These are phyloP conservation scores for Penicillium canescens DNA, from an alignment of 495 filamentous ascomycete genomes.

Conservation along the genomic window DNA sequence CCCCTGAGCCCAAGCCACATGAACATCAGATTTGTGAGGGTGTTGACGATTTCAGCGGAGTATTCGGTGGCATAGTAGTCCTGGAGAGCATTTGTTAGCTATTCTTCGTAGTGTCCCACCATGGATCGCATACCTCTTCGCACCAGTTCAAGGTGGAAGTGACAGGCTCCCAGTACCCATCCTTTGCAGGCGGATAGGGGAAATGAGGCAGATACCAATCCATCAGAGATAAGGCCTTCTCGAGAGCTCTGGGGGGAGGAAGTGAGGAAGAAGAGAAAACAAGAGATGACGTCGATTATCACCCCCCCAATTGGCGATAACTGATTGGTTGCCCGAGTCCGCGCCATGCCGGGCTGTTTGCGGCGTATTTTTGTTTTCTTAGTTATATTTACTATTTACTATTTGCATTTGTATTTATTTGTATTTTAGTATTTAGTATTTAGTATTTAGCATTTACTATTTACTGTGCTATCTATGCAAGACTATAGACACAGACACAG, in stretches of 20 bases:
- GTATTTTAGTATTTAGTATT: not conserved
- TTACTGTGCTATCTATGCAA: too few relatives aligned
- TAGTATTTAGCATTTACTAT: not conserved
- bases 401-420: not conserved
- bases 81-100: constrained; percentile 24
- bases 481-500: too few relatives aligned
- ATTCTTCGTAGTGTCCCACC: not conserved
- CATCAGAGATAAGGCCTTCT: constrained; percentile 22
- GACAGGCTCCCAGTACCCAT: constrained; percentile 81
- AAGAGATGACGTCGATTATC: constrained; percentile 28
- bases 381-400: not conserved
- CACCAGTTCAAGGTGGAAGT: constrained; percentile 93
- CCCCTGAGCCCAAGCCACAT: constrained; percentile 72
- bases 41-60: constrained; percentile 67
- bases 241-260: not conserved
- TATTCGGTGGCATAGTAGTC: constrained; percentile 64
- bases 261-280: constrained; percentile 4
- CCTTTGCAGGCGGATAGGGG: constrained; percentile 64
- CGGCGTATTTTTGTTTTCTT: not conserved
- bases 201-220: constrained; percentile 54
- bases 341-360: constrained; percentile 21
- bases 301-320: constrained; percentile 6
- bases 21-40: constrained; percentile 80
- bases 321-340: constrained; percentile 22
- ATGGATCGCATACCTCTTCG: constrained; percentile 65